Conservation (phyloP, 2,329 filamentous ascomycete species). For the Biscogniauxia mediterranea region DNA sequence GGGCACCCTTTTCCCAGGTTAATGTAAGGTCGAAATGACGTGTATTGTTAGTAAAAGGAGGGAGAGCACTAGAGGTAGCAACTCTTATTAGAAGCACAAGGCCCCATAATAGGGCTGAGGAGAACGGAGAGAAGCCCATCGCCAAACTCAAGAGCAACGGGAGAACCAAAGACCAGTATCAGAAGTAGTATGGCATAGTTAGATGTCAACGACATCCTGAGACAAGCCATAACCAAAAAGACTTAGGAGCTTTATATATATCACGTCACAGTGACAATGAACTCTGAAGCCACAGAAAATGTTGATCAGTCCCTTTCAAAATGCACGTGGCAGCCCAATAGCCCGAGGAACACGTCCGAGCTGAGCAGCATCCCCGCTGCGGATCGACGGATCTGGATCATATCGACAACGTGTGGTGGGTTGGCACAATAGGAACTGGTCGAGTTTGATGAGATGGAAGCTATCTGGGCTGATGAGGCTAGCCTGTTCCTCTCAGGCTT, state of each 20-base stretch:
- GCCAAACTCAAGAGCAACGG: no score
- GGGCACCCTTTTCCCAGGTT: conserved; percentile 2
- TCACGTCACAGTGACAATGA: not conserved
- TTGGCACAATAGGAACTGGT: not conserved
- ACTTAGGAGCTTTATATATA: not conserved
- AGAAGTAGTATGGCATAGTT: no score
- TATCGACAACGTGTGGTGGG: not conserved
- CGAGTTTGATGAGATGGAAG: not conserved
- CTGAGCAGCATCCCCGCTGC: not conserved
- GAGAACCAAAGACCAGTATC: no score
- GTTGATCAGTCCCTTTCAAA: not conserved
- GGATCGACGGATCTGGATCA: not conserved
- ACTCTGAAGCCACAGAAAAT: not conserved
- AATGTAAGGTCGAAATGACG: not conserved
- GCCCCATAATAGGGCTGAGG: not conserved
- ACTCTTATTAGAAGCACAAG: not conserved
- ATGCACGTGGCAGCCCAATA: not conserved
- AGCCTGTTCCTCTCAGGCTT: not conserved
- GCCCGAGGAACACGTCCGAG: not conserved
- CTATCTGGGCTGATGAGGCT: not conserved
- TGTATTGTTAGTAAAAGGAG: not conserved
- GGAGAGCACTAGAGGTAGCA: not conserved
- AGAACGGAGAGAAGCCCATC: not conserved
- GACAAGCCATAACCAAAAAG: not conserved
- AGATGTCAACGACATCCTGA: no score